Evolutionary conservation across 2,329 filamentous ascomycete species (phyloP), one percentile per base, ranked within the genome.

Genomic region (Verticillium nubilum): DNA sequence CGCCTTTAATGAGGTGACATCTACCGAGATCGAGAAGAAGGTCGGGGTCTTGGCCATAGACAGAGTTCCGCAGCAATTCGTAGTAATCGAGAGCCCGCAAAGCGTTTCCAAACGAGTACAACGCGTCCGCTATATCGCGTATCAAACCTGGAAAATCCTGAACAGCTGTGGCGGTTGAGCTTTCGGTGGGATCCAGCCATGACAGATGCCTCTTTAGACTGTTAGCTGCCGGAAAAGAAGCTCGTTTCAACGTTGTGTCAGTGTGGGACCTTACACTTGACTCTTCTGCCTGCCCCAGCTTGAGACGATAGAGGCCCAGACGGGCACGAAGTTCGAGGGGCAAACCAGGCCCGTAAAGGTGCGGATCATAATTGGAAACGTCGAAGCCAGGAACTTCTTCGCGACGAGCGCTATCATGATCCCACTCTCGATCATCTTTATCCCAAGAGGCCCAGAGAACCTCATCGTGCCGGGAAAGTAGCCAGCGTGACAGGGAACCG

Each of bases 391-490:
- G 72, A 5, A 90, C 81, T 60, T 81, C 73, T 2, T 78, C 72
- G 60, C 93, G 86, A 62, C 95, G 87, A 23, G 82, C 79, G 68
- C 92, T 85, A 52, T 87, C 82, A 5, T 83, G 74, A 70, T 99
- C 95, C 86, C 92, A 99, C 74, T 99, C 95, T 59, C 92, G 83
- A 71, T 97, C 92, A 69, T 97, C 91, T 5, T 84, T 79, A 29
- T 82, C 78, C 64, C 83, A 80, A 9, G 80, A 70, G 60, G 96
- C 89, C 95, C 95, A 99, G 67, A 86, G 91, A 0, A 68, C 73
- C 70, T 99, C 93, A 4, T 83, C 77, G 35, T 81, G 77, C 55
- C 95, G 86, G 9, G 91, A 90, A 42, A 97, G 79, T 58, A 97
- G 80, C 92, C 92, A 97, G 59, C 96, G 82, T 25, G 89, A 85